These are phyloP conservation scores for Tilletia horrida DNA, from an alignment of 1,284 basidiomycete species.

Conservation along the genomic window DNA sequence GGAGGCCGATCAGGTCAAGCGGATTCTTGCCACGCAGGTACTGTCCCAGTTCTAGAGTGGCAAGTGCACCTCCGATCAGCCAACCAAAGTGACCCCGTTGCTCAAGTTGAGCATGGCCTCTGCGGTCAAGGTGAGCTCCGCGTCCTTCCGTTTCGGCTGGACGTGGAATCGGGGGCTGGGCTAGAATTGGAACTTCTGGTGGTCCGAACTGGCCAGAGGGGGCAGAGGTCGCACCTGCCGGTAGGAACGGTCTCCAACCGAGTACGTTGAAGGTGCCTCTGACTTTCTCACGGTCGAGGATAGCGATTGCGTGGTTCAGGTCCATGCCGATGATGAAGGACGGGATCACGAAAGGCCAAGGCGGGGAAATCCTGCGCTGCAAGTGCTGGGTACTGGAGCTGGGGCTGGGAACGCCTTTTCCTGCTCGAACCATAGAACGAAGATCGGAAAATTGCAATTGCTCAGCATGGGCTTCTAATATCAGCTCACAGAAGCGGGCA, in stretches of 20 bases:
- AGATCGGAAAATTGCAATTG: neutral
- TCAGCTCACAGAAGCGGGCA: neutral
- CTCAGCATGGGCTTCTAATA: neutral
- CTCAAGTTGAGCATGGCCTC: too few relatives aligned
- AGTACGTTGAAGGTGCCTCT: neutral
- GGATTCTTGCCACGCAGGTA: neutral
- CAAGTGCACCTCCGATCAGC: neutral
- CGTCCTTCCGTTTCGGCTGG: neutral
- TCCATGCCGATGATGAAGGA: constrained; percentile 4
- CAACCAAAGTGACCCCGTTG: too few relatives aligned
- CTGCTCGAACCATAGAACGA: neutral
- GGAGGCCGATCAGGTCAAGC: neutral
- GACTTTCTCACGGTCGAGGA: neutral
- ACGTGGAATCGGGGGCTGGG: neutral
- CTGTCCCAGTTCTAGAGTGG: neutral
- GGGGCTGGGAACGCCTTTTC: neutral
- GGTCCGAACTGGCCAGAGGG: neutral
- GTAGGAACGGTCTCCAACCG: neutral
- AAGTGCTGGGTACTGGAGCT: neutral
- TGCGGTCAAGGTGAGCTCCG: neutral
- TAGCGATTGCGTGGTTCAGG: neutral
- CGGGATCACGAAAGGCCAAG: neutral
- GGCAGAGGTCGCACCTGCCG: neutral
- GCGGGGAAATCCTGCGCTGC: neutral
- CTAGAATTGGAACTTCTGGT: neutral